Conservation (phyloP, 495 filamentous ascomycete genomes). For the Paragyromitra xinjiangensis region DNA sequence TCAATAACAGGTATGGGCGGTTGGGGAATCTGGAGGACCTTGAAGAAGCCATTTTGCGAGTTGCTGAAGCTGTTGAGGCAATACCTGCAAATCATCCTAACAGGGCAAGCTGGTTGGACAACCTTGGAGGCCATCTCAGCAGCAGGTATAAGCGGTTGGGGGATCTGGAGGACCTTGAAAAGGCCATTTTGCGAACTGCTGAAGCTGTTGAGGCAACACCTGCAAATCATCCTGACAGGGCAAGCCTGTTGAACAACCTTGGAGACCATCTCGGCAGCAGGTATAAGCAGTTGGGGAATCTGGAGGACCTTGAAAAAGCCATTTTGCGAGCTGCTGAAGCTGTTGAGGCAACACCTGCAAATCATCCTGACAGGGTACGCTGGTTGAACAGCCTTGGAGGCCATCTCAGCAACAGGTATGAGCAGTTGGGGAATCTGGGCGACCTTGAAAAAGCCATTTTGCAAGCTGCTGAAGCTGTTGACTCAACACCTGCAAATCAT, state of each 20-base stretch:
- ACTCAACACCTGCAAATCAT: not conserved
- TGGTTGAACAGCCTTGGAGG: not conserved
- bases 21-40: not conserved
- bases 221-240: not conserved
- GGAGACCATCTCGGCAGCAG: not conserved
- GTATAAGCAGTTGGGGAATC: not conserved
- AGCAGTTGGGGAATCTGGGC: not conserved
- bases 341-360: not conserved
- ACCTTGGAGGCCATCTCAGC: not conserved
- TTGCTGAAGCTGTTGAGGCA: not conserved
- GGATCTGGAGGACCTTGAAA: not conserved
- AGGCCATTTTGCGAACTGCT: not conserved
- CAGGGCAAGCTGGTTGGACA: not conserved
- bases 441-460: not conserved
- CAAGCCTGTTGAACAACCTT: not conserved
- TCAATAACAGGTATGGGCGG: not conserved
- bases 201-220: not conserved
- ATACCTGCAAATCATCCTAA: not conserved
- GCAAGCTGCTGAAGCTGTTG: not conserved
- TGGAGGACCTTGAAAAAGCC: not conserved
- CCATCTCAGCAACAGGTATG: not conserved
- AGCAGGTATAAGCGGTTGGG: not conserved
- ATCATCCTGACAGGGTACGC: not conserved
- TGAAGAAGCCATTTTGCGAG: not conserved
- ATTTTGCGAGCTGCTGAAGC: not conserved